phyloP scores from a whole-genome alignment of 2,329 filamentous ascomycete genomes.

The Berkeleyomyces basicola region DNA sequence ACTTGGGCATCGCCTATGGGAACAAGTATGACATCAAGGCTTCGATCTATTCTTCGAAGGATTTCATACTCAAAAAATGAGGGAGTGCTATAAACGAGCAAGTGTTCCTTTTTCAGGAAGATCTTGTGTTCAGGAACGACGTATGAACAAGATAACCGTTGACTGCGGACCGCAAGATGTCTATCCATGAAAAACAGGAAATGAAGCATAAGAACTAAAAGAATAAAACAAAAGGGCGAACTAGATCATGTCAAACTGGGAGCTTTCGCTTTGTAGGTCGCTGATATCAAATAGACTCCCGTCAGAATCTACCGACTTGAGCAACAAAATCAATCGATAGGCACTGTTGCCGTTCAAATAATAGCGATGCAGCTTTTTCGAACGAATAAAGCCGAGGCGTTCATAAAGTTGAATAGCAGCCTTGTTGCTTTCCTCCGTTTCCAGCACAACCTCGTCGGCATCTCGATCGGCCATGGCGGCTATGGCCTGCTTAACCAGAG shows the following conservation, averaged over 20 bases:
- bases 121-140: no score
- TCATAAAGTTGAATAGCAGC: constrained; percentile 89
- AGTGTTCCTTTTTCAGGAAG: no score
- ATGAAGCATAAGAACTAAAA: neutral
- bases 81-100: neutral
- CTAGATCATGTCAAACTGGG: neutral
- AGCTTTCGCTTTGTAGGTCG: neutral
- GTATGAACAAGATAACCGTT: no score
- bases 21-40: constrained; percentile 48
- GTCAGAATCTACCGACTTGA: constrained; percentile 36
- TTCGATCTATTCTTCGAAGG: constrained; percentile 29
- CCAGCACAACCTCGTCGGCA: constrained; percentile 87
- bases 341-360: constrained; percentile 95
- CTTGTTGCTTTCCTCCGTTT: constrained; percentile 86
- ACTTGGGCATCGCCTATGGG: constrained; percentile 41
- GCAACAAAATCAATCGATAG: constrained; percentile 68
- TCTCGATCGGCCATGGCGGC: constrained; percentile 72
- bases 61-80: constrained; percentile 3
- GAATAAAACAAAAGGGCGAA: neutral
- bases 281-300: neutral
- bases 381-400: constrained; percentile 74
- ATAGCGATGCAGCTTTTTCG: constrained; percentile 85
- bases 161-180: neutral
- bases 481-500: constrained; percentile 75
- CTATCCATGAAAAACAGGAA: neutral